phyloP scores from a whole-genome alignment of 2,329 filamentous ascomycete species.

The Tothia fuscella region DNA sequence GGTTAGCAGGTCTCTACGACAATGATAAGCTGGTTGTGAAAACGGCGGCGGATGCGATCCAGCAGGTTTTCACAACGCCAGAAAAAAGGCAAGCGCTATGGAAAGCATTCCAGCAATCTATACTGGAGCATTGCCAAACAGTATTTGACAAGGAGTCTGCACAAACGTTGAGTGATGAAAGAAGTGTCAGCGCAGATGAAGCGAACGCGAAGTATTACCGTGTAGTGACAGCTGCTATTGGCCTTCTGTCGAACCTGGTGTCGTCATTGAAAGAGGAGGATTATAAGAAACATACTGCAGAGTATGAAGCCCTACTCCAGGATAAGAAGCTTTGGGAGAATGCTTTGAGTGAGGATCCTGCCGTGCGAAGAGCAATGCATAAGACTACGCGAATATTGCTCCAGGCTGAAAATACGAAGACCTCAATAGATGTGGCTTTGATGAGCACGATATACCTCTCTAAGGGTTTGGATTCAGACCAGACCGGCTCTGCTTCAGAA shows the following conservation, averaged over 20 bases:
- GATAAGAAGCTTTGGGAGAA: slow-evolving; percentile 51
- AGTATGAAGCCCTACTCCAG: slow-evolving; percentile 55
- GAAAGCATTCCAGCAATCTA: slow-evolving; percentile 67
- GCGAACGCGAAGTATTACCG: slow-evolving; percentile 74
- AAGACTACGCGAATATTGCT: slow-evolving; percentile 37
- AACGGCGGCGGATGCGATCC: slow-evolving; percentile 66
- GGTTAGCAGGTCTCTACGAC: slow-evolving; percentile 84
- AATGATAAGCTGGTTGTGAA: slow-evolving; percentile 64
- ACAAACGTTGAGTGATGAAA: slow-evolving; percentile 77
- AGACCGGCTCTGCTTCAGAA: slow-evolving; percentile 61
- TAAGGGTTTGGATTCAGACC: slow-evolving; percentile 60
- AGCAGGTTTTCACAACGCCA: slow-evolving; percentile 61
- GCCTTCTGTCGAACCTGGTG: slow-evolving; percentile 43
- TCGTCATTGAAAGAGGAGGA: slow-evolving; percentile 35
- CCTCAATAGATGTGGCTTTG: slow-evolving; percentile 29
- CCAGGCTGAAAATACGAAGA: slow-evolving; percentile 29
- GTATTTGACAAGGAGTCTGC: slow-evolving; percentile 67
- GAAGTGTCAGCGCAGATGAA: slow-evolving; percentile 73
- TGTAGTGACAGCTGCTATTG: slow-evolving; percentile 52
- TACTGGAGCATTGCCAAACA: slow-evolving; percentile 70
- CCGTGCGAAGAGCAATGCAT: slow-evolving; percentile 47
- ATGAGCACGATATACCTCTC: slow-evolving; percentile 60
- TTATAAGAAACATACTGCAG: slow-evolving; percentile 45
- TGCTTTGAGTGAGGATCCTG: slow-evolving; percentile 42
- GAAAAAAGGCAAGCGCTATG: slow-evolving; percentile 71